phyloP scores from a whole-genome alignment of 345 rosid species.

The Melaleuca alternifolia region DNA sequence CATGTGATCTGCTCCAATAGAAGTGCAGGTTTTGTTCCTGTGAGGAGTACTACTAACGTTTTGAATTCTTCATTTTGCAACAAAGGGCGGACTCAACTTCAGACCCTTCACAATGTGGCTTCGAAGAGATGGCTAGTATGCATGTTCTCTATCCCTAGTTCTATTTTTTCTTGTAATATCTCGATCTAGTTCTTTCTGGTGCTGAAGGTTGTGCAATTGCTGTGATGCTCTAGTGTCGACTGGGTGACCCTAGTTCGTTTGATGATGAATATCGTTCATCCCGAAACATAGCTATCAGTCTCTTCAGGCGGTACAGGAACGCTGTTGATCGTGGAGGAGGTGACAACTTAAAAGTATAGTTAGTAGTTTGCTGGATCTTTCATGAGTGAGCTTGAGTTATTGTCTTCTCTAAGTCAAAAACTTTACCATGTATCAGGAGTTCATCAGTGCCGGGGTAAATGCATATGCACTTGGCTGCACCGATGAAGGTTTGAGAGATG shows the following conservation, averaged over 20 bases:
- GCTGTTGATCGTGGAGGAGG: conserved; percentile 89
- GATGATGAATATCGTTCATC: conserved; percentile 90
- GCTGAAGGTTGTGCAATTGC: not conserved
- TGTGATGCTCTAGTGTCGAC: conserved; percentile 29
- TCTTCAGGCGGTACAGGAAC: conserved; percentile 73
- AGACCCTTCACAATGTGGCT: conserved; percentile 11
- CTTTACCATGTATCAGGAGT: conserved; percentile 41
- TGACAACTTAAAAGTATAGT: conserved; percentile 78
- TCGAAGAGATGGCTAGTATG: conserved; percentile 53
- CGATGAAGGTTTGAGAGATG: conserved; percentile 62
- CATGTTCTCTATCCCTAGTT: not conserved
- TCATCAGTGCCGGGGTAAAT: conserved; percentile 78
- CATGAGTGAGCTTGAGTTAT: conserved; percentile 5
- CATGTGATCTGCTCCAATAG: conserved; percentile 13
- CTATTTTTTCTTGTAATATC: not conserved
- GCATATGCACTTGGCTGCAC: conserved; percentile 89
- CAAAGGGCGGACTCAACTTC: conserved; percentile 21
- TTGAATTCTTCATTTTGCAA: conserved; percentile 22
- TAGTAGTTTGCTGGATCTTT: conserved; percentile 2
- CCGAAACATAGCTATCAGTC: conserved; percentile 75
- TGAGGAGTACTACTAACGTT: conserved; percentile 13
- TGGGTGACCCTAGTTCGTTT: conserved; percentile 31
- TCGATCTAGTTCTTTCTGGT: conserved; percentile 2
- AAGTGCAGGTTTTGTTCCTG: conserved; percentile 10
- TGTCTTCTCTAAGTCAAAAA: not conserved